Evolutionary conservation across 257 asterid genomes (phyloP).

Genomic region (Nicotiana otophora): DNA sequence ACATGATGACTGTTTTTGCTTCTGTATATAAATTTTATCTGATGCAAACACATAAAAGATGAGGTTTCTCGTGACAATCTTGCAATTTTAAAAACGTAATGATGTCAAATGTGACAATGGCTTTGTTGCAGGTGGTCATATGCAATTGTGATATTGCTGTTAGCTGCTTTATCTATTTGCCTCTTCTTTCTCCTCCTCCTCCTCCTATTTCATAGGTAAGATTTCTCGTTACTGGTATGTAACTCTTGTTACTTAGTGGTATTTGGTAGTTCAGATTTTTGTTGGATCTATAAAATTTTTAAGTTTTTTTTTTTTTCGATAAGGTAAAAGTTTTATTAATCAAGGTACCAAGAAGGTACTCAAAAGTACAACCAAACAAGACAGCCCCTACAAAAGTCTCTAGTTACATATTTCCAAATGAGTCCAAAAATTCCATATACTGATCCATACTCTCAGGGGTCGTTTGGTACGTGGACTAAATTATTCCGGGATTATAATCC

Average conservation of each 20-base stretch:
- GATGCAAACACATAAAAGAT: background rate
- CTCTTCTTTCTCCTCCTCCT: constrained; percentile 71
- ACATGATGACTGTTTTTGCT: background rate
- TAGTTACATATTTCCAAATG: too few relatives aligned
- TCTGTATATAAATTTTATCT: background rate
- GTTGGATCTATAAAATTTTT: background rate
- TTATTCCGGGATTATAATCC: too few relatives aligned
- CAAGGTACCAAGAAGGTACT: too few relatives aligned
- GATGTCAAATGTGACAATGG: background rate
- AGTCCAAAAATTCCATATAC: too few relatives aligned
- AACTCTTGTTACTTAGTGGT: background rate
- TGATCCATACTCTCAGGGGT: too few relatives aligned
- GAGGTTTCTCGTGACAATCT: background rate
- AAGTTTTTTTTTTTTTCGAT: too few relatives aligned
- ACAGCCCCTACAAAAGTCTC: too few relatives aligned
- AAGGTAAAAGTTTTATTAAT: too few relatives aligned
- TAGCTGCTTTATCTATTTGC: constrained; percentile 55
- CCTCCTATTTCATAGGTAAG: constrained; percentile 74
- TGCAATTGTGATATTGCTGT: constrained; percentile 53
- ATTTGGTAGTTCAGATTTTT: background rate
- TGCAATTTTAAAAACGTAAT: background rate
- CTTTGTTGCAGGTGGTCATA: constrained; percentile 73
- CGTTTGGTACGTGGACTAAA: too few relatives aligned
- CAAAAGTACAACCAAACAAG: too few relatives aligned
- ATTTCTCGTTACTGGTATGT: background rate